These are phyloP conservation scores for Skeletonema costatum DNA, from an alignment of 108 stramenopile species.

Conservation along the genomic window DNA sequence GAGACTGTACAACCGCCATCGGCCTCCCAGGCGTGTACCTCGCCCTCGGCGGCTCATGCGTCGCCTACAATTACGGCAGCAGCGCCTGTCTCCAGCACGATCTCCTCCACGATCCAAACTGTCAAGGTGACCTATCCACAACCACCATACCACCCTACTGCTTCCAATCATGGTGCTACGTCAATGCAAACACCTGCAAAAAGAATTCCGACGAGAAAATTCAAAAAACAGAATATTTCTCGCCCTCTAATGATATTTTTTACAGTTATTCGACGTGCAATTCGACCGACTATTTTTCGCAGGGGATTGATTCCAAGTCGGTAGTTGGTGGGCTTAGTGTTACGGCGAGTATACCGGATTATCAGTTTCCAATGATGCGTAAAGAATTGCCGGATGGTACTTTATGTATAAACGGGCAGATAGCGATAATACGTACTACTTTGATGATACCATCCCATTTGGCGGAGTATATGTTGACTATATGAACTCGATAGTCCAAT, in stretches of 20 bases:
- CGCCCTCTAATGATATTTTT: conserved; percentile 7
- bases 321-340: background rate
- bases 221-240: conserved; percentile 1
- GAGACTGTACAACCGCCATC: background rate
- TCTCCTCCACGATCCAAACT: conserved; percentile 7
- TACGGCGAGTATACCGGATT: background rate
- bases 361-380: background rate
- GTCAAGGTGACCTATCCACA: background rate
- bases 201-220: conserved; percentile 9
- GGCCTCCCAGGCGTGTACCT: conserved; percentile 9
- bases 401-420: background rate
- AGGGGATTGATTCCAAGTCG: background rate
- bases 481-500: background rate
- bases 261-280: conserved; percentile 28
- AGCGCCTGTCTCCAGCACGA: conserved; percentile 24
- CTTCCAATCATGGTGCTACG: conserved; percentile 23
- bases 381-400: background rate
- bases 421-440: background rate
- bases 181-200: conserved; percentile 12
- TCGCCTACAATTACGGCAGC: conserved; percentile 16
- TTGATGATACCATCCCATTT: conserved; percentile 8
- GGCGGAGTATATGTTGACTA: conserved; percentile 17
- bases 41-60: conserved; percentile 20
- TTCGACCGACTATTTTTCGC: conserved; percentile 8
- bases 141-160: conserved; percentile 5